Percentiles rank a stretch among this genome's conserved stretches.
These are phyloP conservation scores for Pistacia vera DNA, from an alignment of 345 rosid genomes.

Conservation along the genomic window DNA sequence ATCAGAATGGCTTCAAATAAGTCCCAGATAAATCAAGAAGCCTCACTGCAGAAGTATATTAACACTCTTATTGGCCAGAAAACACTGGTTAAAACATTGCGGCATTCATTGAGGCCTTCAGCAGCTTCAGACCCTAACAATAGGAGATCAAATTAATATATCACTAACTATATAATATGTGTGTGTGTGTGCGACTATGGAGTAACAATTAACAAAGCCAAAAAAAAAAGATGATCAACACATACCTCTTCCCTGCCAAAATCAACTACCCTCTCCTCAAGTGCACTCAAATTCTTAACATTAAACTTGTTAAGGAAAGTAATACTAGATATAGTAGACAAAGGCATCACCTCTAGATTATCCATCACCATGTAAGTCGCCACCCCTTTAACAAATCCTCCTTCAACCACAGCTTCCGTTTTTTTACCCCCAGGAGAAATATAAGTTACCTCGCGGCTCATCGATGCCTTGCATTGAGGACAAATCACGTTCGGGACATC, in stretches of 20 bases:
- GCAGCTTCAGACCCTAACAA: constrained; percentile 15
- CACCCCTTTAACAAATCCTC: constrained; percentile 28
- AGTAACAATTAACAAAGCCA: too few relatives aligned
- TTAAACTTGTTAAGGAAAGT: constrained; percentile 27
- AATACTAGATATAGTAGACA: constrained; percentile 28
- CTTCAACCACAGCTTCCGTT: not conserved
- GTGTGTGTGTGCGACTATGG: too few relatives aligned
- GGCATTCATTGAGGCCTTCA: constrained; percentile 30
- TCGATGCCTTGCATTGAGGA: not conserved
- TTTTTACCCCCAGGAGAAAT: not conserved
- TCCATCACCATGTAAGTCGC: constrained; percentile 39
- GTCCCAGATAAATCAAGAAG: too few relatives aligned
- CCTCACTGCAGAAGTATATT: too few relatives aligned
- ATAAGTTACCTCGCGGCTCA: not conserved
- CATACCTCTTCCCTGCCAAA: constrained; percentile 27
- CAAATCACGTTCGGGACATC: not conserved
- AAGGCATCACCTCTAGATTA: constrained; percentile 28
- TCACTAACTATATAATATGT: too few relatives aligned
- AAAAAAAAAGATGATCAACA: too few relatives aligned
- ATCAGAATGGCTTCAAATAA: too few relatives aligned
- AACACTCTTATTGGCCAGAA: not conserved
- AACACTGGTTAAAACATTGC: constrained; percentile 30
- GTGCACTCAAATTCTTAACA: constrained; percentile 14
- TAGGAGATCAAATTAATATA: not conserved
- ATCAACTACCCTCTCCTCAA: constrained; percentile 22